Evolutionary conservation across 1,139 yeast species (phyloP), one percentile per base, ranked within the genome.

Genomic region (Martiniozyma asiatica): DNA sequence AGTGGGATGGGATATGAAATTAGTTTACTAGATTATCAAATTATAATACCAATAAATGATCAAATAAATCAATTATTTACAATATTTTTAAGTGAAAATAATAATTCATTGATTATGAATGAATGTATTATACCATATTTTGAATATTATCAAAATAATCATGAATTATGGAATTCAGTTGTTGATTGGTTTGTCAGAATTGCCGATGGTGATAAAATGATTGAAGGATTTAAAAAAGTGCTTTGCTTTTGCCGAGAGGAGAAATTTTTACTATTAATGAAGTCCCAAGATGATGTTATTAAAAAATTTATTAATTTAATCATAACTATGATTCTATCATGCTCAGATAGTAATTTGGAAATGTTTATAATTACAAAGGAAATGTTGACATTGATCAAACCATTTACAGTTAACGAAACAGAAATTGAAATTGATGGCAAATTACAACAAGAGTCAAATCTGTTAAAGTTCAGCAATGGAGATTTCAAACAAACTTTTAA

Each of bases 361-460:
- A 33, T 42, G 0, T 43, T 45, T 26, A 31, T 47, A 7, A 27
- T 30, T 19, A 38, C 48, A 34, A 50, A 50, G 29, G 50, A 50
- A 26, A 38, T 48, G 3, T 20, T 51, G 8, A 38, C 28, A 1
- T 32, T 33, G 12, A 22, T 47, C n/a, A 35, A 35, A 18, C 11
- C 40, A 0, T 14, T 47, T 9, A 18, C 26, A 2, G 17, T 44
- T 14, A 22, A 26, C 4, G 21, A 26, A 11, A 8, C 25, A 4
- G 23, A 25, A 7, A 10, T 21, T 2, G 17, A 27, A 11, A 15
- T 30, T 8, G n/a, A n/a, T n/a, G n/a, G n/a, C n/a, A n/a, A n/a
- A n/a, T n/a, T n/a, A n/a, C n/a, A n/a, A n/a, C n/a, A n/a, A n/a
- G n/a, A n/a, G n/a, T n/a, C n/a, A n/a, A n/a, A n/a, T n/a, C n/a